Evolutionary conservation across 805 yeast genomes (phyloP).

Genomic region (Lipomyces oligophaga): DNA sequence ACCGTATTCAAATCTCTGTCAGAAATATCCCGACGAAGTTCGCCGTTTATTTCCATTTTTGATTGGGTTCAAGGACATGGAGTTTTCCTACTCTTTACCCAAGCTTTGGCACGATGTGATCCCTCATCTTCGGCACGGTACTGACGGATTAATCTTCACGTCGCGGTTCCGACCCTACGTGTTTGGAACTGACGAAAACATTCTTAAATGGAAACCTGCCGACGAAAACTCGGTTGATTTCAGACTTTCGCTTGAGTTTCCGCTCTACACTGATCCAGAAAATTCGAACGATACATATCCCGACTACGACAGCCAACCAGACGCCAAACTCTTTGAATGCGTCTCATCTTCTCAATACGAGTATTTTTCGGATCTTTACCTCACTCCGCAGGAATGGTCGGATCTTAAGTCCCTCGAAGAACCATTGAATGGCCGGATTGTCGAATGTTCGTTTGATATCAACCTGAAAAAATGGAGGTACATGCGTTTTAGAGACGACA

Average conservation of each 20-base stretch:
- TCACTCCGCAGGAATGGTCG: slow-evolving; percentile 77
- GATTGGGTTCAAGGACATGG: slow-evolving; percentile 83
- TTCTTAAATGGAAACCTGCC: slow-evolving; percentile 96
- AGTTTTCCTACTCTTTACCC: slow-evolving; percentile 69
- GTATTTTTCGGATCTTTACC: slow-evolving; percentile 59
- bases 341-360: slow-evolving; percentile 62
- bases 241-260: slow-evolving; percentile 61
- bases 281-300: slow-evolving; percentile 47
- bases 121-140: slow-evolving; percentile 69
- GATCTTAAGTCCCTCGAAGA: slow-evolving; percentile 62
- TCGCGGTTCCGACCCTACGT: slow-evolving; percentile 83
- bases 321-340: slow-evolving; percentile 69
- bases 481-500: slow-evolving; percentile 90
- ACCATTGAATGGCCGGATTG: slow-evolving; percentile 84
- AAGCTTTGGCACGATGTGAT: slow-evolving; percentile 70
- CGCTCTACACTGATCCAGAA: slow-evolving; percentile 45
- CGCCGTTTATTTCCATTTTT: slow-evolving; percentile 79
- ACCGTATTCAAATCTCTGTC: slow-evolving; percentile 73
- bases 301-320: slow-evolving; percentile 80
- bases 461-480: slow-evolving; percentile 70
- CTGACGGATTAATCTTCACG: slow-evolving; percentile 93
- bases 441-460: slow-evolving; percentile 70
- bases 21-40: slow-evolving; percentile 67
- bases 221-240: slow-evolving; percentile 93
- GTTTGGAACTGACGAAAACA: slow-evolving; percentile 80